phyloP scores from a whole-genome alignment of 768 basidiomycete genomes.

The Steccherinum ochraceum region DNA sequence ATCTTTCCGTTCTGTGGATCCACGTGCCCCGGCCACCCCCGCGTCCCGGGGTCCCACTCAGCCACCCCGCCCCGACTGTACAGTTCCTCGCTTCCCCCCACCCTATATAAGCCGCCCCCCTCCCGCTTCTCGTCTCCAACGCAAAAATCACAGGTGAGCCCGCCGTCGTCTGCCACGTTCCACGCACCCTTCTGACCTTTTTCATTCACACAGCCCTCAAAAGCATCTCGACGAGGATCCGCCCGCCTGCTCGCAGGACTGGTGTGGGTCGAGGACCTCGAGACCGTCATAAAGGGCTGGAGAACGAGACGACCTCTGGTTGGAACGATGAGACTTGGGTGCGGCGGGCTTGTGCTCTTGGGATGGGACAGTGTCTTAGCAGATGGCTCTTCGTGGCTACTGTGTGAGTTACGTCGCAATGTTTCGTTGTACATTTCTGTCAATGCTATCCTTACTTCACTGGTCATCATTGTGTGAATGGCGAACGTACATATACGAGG shows the following conservation, averaged over 20 bases:
- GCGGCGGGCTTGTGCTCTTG: constrained; percentile 48
- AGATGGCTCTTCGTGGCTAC: constrained; percentile 58
- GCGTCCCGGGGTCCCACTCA: constrained; percentile 16
- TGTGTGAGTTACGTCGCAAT: constrained; percentile 76
- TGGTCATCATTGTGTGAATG: too few species aligned
- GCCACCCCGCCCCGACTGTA: constrained; percentile 26
- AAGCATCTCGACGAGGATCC: constrained; percentile 89
- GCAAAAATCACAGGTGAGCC: constrained; percentile 61
- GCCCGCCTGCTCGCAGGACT: constrained; percentile 60
- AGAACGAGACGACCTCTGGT: constrained; percentile 42
- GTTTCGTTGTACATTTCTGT: constrained; percentile 77
- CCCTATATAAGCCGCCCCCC: constrained; percentile 17
- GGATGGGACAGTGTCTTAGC: constrained; percentile 31
- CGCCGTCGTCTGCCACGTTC: neutral
- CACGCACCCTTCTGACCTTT: constrained; percentile 15
- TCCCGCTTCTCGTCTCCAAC: constrained; percentile 28
- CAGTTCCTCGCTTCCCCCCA: constrained; percentile 22
- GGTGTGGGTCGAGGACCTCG: constrained; percentile 78
- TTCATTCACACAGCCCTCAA: constrained; percentile 48
- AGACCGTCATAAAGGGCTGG: constrained; percentile 82
- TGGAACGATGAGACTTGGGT: constrained; percentile 81
- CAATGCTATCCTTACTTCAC: neutral
- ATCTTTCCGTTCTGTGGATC: neutral
- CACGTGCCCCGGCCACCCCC: constrained; percentile 12
- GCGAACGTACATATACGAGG: too few species aligned